Conservation (phyloP, 1,139 yeast species). For the Kurtzmaniella quercitrusa region DNA sequence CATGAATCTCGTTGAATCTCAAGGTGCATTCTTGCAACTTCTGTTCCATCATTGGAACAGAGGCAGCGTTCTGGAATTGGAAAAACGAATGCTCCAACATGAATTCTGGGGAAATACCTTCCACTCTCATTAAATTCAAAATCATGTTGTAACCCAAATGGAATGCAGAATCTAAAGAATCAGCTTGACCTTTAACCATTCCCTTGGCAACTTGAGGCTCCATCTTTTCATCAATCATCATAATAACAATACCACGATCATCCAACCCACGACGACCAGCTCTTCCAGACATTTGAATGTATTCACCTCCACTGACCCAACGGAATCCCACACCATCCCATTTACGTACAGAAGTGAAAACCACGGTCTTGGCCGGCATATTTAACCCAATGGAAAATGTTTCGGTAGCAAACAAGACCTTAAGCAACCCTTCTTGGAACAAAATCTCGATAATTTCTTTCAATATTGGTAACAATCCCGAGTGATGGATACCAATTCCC, state of each 20-base stretch:
- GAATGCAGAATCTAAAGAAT: constrained; percentile 92
- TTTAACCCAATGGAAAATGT: constrained; percentile 97
- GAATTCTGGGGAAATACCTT: constrained; percentile 96
- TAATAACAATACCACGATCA: constrained; percentile 96
- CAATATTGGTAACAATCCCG: constrained; percentile 90
- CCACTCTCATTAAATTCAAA: constrained; percentile 90
- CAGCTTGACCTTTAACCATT: constrained; percentile 98
- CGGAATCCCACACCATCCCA: constrained; percentile 98
- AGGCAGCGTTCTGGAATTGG: constrained; percentile 90
- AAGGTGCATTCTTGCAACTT: constrained; percentile 51
- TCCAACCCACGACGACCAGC: constrained; percentile 99
- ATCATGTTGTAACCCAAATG: constrained; percentile 97
- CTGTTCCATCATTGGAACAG: constrained; percentile 79
- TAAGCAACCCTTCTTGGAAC: constrained; percentile 93
- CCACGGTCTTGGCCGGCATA: constrained; percentile 98
- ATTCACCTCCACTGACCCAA: constrained; percentile 99
- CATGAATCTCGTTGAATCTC: constrained; percentile 42
- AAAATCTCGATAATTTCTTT: constrained; percentile 95
- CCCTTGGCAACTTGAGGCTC: constrained; percentile 99
- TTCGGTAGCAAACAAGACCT: constrained; percentile 95
- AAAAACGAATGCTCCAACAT: constrained; percentile 92
- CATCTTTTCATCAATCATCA: constrained; percentile 99
- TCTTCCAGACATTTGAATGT: constrained; percentile 98
- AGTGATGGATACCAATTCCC: constrained; percentile 98
- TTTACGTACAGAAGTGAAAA: constrained; percentile 93